Evolutionary conservation across 768 basidiomycete species (phyloP).

Genomic region (Boletus barrowsii): DNA sequence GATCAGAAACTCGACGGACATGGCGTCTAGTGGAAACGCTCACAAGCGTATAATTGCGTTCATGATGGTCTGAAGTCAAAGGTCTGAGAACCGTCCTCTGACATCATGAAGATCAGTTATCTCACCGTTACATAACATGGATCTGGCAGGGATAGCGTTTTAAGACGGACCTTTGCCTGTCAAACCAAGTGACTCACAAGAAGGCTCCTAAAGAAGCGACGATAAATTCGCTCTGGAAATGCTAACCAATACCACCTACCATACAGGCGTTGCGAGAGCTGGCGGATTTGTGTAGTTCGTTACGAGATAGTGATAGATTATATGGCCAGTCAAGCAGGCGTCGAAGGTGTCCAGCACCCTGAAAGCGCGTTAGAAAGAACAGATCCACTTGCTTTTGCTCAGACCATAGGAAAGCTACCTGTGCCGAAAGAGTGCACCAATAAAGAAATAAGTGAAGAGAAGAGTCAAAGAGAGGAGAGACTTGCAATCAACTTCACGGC

Average conservation of each 20-base stretch:
- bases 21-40: not conserved
- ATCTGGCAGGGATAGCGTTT: slow-evolving; percentile 31
- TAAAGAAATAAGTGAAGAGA: slow-evolving; percentile 34
- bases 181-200: slow-evolving; percentile 37
- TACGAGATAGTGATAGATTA: slow-evolving; percentile 58
- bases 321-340: slow-evolving; percentile 47
- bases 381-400: not conserved
- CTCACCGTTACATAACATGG: slow-evolving; percentile 54
- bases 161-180: not conserved
- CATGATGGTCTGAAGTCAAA: slow-evolving; percentile 38
- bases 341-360: slow-evolving; percentile 53
- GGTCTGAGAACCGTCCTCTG: not conserved
- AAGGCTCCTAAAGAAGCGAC: slow-evolving; percentile 42
- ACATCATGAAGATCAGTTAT: not conserved
- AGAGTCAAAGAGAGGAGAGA: not conserved
- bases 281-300: slow-evolving; percentile 46
- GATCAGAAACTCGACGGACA: not conserved
- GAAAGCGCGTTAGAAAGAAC: not conserved
- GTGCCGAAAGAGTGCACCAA: slow-evolving; percentile 25
- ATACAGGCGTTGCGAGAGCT: slow-evolving; percentile 43
- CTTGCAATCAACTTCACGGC: slow-evolving; percentile 39
- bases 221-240: not conserved
- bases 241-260: slow-evolving; percentile 28
- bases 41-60: slow-evolving; percentile 47
- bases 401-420: slow-evolving; percentile 20